Evolutionary conservation across 805 yeast species (phyloP).

Genomic region (Lachancea sp.): DNA sequence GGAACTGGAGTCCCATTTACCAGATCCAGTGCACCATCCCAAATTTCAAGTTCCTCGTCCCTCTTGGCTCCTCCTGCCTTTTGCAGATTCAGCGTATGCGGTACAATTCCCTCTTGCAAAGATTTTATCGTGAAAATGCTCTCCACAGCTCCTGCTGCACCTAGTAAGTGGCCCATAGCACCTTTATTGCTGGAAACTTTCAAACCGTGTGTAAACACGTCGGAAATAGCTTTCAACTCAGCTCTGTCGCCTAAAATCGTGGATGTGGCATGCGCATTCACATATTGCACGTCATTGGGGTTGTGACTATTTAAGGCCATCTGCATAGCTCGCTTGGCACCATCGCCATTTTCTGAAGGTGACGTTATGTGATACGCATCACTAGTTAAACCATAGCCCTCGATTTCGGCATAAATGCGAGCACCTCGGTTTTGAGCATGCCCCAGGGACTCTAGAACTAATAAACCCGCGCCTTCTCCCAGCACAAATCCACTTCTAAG

Average conservation of each 20-base stretch:
- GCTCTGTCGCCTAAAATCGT: slow-evolving; percentile 85
- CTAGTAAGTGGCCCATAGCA: slow-evolving; percentile 86
- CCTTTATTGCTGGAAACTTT: slow-evolving; percentile 82
- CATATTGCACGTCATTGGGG: slow-evolving; percentile 54
- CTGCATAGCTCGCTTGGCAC: slow-evolving; percentile 78
- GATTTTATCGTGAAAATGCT: slow-evolving; percentile 73
- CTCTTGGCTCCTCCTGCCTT: slow-evolving; percentile 44
- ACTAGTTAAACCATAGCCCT: slow-evolving; percentile 86
- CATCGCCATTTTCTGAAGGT: slow-evolving; percentile 74
- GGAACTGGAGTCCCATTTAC: slow-evolving; percentile 43
- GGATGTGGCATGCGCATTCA: slow-evolving; percentile 97
- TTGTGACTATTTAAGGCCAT: slow-evolving; percentile 55
- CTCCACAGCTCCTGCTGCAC: slow-evolving; percentile 96
- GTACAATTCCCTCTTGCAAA: slow-evolving; percentile 48
- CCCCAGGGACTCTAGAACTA: slow-evolving; percentile 68
- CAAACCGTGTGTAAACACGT: slow-evolving; percentile 38
- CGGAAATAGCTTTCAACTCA: slow-evolving; percentile 68
- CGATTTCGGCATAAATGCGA: slow-evolving; percentile 69
- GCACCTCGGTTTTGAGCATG: slow-evolving; percentile 66
- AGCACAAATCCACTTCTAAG: slow-evolving; percentile 81
- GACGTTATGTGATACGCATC: slow-evolving; percentile 94
- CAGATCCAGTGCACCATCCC: slow-evolving; percentile 44
- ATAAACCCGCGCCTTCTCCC: slow-evolving; percentile 86
- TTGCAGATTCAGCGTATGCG: slow-evolving; percentile 75
- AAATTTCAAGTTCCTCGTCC: slow-evolving; percentile 39